Evolutionary conservation across 1,284 basidiomycete genomes (phyloP), one percentile per base, ranked within the genome.

Genomic region (Trichosporon coremiiforme): DNA sequence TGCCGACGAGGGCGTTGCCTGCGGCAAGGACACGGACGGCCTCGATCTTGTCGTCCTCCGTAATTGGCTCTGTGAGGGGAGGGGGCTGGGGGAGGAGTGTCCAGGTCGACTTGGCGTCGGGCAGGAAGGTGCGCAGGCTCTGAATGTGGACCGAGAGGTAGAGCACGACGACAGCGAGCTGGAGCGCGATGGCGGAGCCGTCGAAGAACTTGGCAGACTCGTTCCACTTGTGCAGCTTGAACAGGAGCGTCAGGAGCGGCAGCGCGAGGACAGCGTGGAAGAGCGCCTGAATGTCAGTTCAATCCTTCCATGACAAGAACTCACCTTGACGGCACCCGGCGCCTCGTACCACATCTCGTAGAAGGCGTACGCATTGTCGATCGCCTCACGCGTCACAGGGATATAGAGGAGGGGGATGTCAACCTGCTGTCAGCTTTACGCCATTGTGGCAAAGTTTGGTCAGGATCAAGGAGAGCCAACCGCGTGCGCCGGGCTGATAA

Each of bases 121-220:
- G 62, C 7, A 64, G 62, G 78, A 83, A 83, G 15, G 91, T 92
- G 66, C 90, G 89, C 68, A 94, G 85, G 25, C 88, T 86, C 38
- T 90, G 91, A 71, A 95, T 86, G 55, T 90, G 89, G 50, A 95
- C 92, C 1, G 90, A 87, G 64, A 92, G 79, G 85, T 95, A 95
- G 41, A 95, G 86, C 22, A 90, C 87, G 64, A 94, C 84, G 36
- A 86, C 87, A 73, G 92, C 92, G 47, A 93, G 82, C 80, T 90
- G 92, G 66, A 88, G 88, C 36, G 85, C 93, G 35, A 65, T 53
- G 12, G 20, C n/a, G 20, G 13, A 89, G 47, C 94, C 94, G 82
- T 95, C 94, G 80, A 96, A 96, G 85, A 92, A 94, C 85, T 94
- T 88, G 15, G 94, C 94, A 75, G 90, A 92, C 77, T 95, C 93